A percentile compares a stretch with the other conserved stretches of the same genome.
phyloP scores from a whole-genome alignment of 164 flowering plant species.

The Buxus sempervirens region DNA sequence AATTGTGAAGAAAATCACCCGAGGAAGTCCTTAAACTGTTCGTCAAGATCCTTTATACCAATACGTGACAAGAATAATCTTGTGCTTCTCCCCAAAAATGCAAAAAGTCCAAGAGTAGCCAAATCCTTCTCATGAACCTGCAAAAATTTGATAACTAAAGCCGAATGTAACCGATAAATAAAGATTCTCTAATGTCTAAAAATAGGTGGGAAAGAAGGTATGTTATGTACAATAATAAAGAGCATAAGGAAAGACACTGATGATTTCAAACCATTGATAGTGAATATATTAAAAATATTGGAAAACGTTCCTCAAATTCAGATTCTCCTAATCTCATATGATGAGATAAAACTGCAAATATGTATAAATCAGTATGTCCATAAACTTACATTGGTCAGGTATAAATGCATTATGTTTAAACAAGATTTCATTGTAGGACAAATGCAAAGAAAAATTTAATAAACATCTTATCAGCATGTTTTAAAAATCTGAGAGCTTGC shows the following conservation, averaged over 20 bases:
- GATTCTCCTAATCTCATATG: no score
- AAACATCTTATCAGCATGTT: neutral
- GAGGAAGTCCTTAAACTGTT: constrained; percentile 51
- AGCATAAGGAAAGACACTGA: no score
- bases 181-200: neutral
- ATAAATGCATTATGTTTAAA: neutral
- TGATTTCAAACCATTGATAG: no score
- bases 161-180: neutral
- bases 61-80: constrained; percentile 44
- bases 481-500: constrained; percentile 25
- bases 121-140: constrained; percentile 42
- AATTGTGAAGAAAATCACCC: constrained; percentile 28
- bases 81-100: constrained; percentile 59
- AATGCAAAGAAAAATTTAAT: neutral
- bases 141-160: neutral
- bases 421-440: neutral
- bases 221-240: neutral
- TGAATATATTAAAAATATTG: no score
- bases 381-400: no score
- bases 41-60: constrained; percentile 57
- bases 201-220: neutral
- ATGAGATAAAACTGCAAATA: no score
- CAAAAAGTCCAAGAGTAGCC: constrained; percentile 62
- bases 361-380: no score
- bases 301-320: no score